Base-by-base conservation (phyloP, 306 rosid genomes). In the Castanospermum australe region DNA sequence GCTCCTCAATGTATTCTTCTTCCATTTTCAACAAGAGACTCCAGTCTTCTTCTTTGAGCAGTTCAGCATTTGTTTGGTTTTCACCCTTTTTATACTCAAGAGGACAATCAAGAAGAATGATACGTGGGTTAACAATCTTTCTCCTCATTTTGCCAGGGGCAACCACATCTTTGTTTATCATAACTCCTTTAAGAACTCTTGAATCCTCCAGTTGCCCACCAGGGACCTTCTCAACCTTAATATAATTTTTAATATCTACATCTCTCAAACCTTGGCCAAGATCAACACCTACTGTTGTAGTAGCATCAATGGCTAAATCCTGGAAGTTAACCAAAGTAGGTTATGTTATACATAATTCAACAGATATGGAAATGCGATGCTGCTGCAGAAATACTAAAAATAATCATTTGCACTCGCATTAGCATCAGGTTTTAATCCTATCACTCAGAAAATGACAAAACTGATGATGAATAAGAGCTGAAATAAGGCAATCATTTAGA, bases 171-270 rank as follows among this genome's bases (percentile, higher is more conserved):
- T 93, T 93, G 87, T 91, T 89, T 66, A 93, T 67, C 98, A 93
- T 93, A 21, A 93, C 97, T 82, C 98, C 98, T 64, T 81, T 91
- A 61, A 93, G 92, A 82, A 93, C 97, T 62, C 11, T 72, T 6
- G 98, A 93, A 76, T 93, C 94, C 79, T 93, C 98, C 90, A 93
- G 84, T 90, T 91, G 97, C 33, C 93, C 97, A 79, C 97, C 98
- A 76, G 97, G 98, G 63, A 91, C 80, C 87, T 93, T 93, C 91
- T 91, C 98, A 84, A 93, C 92, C 81, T 89, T 91, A 21, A 89
- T 89, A 82, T 93, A 91, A 84, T 93, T 93, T 76, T 93, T 93
- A 24, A 91, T 89, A 67, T 93, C 97, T 30, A 93, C 91, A 81
- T 91, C 97, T 3, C 95, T 90, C 79, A 92, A 57, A 57, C 97